Conservation (phyloP, 1,284 basidiomycete species). For the Ganoderma boninense region DNA sequence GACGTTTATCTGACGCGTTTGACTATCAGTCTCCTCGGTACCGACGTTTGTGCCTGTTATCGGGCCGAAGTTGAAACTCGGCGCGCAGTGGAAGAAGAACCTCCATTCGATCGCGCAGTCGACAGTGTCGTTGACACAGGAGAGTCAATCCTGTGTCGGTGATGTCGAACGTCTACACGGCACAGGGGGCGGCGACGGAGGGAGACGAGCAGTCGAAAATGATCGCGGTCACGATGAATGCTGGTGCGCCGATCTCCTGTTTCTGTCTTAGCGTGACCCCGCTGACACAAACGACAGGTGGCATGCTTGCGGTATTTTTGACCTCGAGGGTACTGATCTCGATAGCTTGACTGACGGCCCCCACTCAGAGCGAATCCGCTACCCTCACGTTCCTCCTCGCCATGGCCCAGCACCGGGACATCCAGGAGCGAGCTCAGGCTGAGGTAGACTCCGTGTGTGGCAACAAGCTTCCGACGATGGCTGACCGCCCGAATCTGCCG, state of each 20-base stretch:
- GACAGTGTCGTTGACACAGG: constrained; percentile 29
- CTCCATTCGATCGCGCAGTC: constrained; percentile 28
- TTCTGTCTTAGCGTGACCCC: not conserved
- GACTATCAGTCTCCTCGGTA: constrained; percentile 38
- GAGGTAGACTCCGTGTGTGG: constrained; percentile 45
- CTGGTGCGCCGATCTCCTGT: constrained; percentile 26
- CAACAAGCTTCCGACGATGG: constrained; percentile 42
- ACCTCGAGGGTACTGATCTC: too few relatives aligned
- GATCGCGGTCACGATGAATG: constrained; percentile 40
- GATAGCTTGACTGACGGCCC: not conserved
- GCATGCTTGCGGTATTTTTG: constrained; percentile 32
- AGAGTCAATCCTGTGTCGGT: constrained; percentile 27
- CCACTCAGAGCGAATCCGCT: constrained; percentile 26
- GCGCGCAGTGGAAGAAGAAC: constrained; percentile 30
- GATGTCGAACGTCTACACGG: constrained; percentile 37
- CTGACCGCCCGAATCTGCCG: constrained; percentile 41
- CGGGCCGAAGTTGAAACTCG: constrained; percentile 30
- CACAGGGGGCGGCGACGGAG: constrained; percentile 15
- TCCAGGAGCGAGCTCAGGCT: constrained; percentile 43
- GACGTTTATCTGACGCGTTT: not conserved
- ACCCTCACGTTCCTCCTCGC: constrained; percentile 37
- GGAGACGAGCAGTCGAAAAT: constrained; percentile 31
- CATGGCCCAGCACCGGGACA: constrained; percentile 42
- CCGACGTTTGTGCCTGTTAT: constrained; percentile 47
- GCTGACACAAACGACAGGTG: constrained; percentile 17